Evolutionary conservation across 2,329 filamentous ascomycete genomes (phyloP).

Genomic region (Fusarium goolgardi): DNA sequence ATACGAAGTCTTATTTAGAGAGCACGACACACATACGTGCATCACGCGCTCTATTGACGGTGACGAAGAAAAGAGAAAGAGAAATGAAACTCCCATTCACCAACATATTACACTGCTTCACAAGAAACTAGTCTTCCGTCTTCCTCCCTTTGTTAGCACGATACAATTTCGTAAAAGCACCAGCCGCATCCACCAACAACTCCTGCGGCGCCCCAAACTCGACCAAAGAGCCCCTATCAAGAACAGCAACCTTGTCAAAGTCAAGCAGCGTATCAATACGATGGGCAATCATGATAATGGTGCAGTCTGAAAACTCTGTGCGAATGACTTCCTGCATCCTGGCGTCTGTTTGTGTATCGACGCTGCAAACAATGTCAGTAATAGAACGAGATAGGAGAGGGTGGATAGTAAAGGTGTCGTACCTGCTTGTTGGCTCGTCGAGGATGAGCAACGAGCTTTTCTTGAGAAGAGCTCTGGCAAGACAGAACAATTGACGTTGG

Average conservation of each 20-base stretch:
- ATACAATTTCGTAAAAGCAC: conserved; percentile 45
- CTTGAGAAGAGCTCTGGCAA: conserved; percentile 49
- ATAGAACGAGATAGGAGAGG: not conserved
- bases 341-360: conserved; percentile 48
- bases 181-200: conserved; percentile 34
- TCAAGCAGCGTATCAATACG: conserved; percentile 50
- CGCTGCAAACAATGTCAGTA: conserved; percentile 36
- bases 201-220: conserved; percentile 47
- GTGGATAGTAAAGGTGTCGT: not conserved
- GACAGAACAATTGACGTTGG: conserved; percentile 50
- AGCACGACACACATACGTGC: no score
- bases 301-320: conserved; percentile 48
- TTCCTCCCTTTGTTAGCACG: conserved; percentile 41
- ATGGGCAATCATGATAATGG: conserved; percentile 53
- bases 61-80: not conserved
- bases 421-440: conserved; percentile 57
- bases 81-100: not conserved
- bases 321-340: conserved; percentile 48
- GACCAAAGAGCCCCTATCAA: conserved; percentile 47
- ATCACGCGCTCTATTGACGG: not conserved
- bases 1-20: not conserved
- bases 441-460: conserved; percentile 47
- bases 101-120: not conserved
- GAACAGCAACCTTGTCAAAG: conserved; percentile 51
- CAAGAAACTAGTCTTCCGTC: not conserved